Conservation (phyloP, 2,329 filamentous ascomycete genomes). For the Hypoxylon sp. region DNA sequence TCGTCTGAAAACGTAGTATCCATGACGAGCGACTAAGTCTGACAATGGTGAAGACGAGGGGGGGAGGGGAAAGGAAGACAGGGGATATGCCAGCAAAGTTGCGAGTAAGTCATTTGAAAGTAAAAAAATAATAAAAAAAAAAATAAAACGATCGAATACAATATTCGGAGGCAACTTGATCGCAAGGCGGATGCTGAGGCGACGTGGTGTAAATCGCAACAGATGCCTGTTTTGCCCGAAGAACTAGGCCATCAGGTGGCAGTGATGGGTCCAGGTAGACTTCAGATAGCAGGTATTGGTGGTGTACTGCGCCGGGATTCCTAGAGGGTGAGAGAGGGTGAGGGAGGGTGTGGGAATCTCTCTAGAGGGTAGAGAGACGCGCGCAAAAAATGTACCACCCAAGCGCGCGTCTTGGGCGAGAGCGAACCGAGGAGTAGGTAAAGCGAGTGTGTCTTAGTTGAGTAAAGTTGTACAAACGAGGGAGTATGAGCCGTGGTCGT, state of each 20-base stretch:
- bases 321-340: conserved; percentile 42
- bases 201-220: conserved; percentile 44
- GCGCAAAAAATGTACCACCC: conserved; percentile 50
- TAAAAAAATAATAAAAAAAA: conserved; percentile 41
- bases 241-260: conserved; percentile 46
- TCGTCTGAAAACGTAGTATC: conserved; percentile 64
- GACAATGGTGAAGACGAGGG: conserved; percentile 46
- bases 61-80: conserved; percentile 50
- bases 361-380: conserved; percentile 53
- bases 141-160: conserved; percentile 38
- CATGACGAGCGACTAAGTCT: conserved; percentile 55
- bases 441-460: conserved; percentile 51
- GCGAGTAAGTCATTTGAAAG: conserved; percentile 56
- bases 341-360: conserved; percentile 46
- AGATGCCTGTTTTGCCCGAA: conserved; percentile 43
- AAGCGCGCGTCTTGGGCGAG: conserved; percentile 58
- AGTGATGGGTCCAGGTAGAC: conserved; percentile 40
- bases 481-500: conserved; percentile 46
- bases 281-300: conserved; percentile 46
- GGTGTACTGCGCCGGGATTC: conserved; percentile 45
- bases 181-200: conserved; percentile 46
- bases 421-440: conserved; percentile 47
- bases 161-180: conserved; percentile 44
- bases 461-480: conserved; percentile 52
- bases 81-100: conserved; percentile 50